Base-by-base conservation (phyloP, 108 stramenopile species). In the Cylindrotheca closterium region DNA sequence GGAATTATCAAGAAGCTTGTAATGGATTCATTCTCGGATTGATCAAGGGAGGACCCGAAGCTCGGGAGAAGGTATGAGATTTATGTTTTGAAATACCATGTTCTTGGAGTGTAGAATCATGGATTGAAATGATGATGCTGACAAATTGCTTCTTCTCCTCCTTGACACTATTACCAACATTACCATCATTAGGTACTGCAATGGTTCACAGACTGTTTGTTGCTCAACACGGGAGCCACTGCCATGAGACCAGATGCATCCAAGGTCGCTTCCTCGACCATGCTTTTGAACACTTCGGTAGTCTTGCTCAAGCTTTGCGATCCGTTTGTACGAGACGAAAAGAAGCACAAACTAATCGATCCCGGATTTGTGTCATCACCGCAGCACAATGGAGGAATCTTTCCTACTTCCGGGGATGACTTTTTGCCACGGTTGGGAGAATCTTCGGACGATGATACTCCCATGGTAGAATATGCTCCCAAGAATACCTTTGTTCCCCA, bases 401-500 rank as follows among this genome's bases (percentile, higher is more conserved):
- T 80, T 59, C 76, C 83, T 30, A 75, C 67, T 3, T 59, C 60
- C 1, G 93, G 93, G 7, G 86, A 89, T 60, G 74, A 85, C 68
- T 75, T 78, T 8, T 70, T 95, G 19, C 58, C 83, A n/a, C 85
- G 93, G 2, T 68, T 92, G 37, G 89, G 87, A 22, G 87, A 89
- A 61, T 29, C 24, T 0, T 30, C 28, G 30, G 52, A 70, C 8
- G 70, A 57, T 25, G 56, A n/a, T 31, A 21, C 33, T 30, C 59
- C 51, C 37, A 33, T 28, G 8, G 32, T 54, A 32, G 25, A 34
- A 42, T 89, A 94, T 69, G 64, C 58, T 47, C 87, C 89, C 67
- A 89, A 91, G 48, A 91, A 94, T 63, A 78, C 74, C 22, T 95
- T 95, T 75, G 86, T 92, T 63, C 85, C 93, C 1, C 71, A 87